Evolutionary conservation across 2,329 filamentous ascomycete species (phyloP).

Genomic region (Neobulgaria alba): DNA sequence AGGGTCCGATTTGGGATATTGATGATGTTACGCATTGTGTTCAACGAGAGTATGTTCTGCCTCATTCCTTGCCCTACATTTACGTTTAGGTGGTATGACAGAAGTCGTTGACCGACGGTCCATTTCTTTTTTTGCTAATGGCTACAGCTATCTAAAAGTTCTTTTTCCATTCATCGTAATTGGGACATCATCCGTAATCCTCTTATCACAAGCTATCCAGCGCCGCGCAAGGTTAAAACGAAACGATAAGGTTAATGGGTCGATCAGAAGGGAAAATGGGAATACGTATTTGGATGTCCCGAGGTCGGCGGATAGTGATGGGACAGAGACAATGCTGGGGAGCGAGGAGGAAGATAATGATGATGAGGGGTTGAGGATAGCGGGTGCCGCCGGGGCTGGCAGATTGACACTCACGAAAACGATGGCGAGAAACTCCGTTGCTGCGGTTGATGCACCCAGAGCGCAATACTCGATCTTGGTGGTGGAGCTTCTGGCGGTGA

Average conservation of each 20-base stretch:
- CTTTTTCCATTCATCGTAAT: slow-evolving; percentile 69
- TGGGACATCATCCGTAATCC: slow-evolving; percentile 58
- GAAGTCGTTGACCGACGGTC: no score
- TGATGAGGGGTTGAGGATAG: slow-evolving; percentile 46
- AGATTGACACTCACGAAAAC: slow-evolving; percentile 51
- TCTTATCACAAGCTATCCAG: slow-evolving; percentile 49
- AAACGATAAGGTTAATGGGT: slow-evolving; percentile 31
- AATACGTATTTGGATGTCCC: slow-evolving; percentile 5
- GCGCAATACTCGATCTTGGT: slow-evolving; percentile 63
- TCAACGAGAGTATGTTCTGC: slow-evolving; percentile 52
- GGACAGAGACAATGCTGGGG: neutral
- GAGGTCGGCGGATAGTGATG: slow-evolving; percentile 28
- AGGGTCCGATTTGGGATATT: slow-evolving; percentile 45
- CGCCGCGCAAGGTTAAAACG: slow-evolving; percentile 44
- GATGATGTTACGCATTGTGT: slow-evolving; percentile 59
- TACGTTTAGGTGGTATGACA: no score
- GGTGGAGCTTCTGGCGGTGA: slow-evolving; percentile 67
- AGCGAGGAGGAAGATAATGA: slow-evolving; percentile 40
- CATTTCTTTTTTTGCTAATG: no score
- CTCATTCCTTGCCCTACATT: no score
- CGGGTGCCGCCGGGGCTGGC: no score
- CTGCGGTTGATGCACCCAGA: slow-evolving; percentile 67
- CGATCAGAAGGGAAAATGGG: slow-evolving; percentile 23
- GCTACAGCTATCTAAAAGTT: slow-evolving; percentile 64
- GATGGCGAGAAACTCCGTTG: slow-evolving; percentile 52